Evolutionary conservation across 176 grass and related monocot genomes (phyloP).

Genomic region (Phragmites australis): DNA sequence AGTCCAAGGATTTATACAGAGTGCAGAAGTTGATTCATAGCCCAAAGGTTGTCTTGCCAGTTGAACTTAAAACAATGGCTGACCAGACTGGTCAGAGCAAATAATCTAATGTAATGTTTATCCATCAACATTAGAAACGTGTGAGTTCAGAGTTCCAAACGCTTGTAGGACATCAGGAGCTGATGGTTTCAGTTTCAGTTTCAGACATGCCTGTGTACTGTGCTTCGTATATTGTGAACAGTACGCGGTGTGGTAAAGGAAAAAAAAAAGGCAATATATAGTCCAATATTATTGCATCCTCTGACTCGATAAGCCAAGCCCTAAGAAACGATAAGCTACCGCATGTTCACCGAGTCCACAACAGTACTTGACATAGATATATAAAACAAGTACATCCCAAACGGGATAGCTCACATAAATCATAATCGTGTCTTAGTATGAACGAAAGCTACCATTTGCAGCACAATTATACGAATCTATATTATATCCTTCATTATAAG

Average conservation of each 20-base stretch:
- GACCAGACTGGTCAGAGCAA: conserved; percentile 37
- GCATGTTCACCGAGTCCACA: too few relatives aligned
- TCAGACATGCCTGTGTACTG: neutral
- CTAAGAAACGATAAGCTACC: too few relatives aligned
- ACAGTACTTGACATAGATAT: neutral
- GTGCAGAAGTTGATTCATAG: neutral
- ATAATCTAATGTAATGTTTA: conserved; percentile 25
- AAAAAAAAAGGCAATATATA: neutral
- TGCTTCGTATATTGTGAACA: neutral
- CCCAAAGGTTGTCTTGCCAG: conserved; percentile 1
- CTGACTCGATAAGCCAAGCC: neutral
- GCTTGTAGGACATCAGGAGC: conserved; percentile 16
- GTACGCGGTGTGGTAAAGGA: neutral
- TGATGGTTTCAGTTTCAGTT: neutral
- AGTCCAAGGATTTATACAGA: neutral
- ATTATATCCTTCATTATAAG: neutral
- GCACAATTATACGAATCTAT: neutral
- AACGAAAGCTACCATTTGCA: neutral
- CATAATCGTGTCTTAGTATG: neutral
- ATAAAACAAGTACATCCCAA: neutral
- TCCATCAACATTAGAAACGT: conserved; percentile 30
- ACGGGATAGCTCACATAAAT: neutral
- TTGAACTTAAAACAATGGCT: conserved; percentile 7
- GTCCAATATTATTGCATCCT: neutral
- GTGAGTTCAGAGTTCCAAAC: conserved; percentile 22